Evolutionary conservation across 768 basidiomycete genomes (phyloP).

Genomic region (Galerina sulciceps): DNA sequence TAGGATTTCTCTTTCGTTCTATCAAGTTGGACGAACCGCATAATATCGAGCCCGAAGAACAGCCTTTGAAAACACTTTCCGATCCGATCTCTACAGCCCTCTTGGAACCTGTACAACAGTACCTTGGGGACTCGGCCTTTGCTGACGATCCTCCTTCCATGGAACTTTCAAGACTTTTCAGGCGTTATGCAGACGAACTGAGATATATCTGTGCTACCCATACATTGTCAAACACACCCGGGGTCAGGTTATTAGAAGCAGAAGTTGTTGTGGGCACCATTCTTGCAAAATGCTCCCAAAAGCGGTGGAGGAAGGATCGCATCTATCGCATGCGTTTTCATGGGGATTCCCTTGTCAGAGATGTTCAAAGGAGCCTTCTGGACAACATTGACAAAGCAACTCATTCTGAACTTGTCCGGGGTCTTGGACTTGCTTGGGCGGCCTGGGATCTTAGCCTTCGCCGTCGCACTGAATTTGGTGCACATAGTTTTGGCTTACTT

Average conservation of each 20-base stretch:
- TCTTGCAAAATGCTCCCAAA: constrained; percentile 68
- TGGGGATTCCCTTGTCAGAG: constrained; percentile 51
- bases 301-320: constrained; percentile 60
- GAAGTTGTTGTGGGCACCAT: constrained; percentile 81
- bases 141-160: constrained; percentile 21
- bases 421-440: constrained; percentile 61
- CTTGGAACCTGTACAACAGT: constrained; percentile 29
- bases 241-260: constrained; percentile 64
- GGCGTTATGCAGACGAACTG: constrained; percentile 65
- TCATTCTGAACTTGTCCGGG: constrained; percentile 34
- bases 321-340: constrained; percentile 68
- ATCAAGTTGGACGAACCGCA: constrained; percentile 42
- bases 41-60: constrained; percentile 17
- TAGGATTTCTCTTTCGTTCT: constrained; percentile 73
- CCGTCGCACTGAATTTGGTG: constrained; percentile 46
- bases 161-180: constrained; percentile 45
- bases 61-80: constrained; percentile 12
- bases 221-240: constrained; percentile 60
- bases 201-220: constrained; percentile 73
- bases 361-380: constrained; percentile 46
- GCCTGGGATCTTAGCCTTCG: constrained; percentile 64
- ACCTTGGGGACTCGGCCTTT: constrained; percentile 30
- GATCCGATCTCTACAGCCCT: constrained; percentile 46
- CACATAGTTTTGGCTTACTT: constrained; percentile 71
- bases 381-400: constrained; percentile 29